Percentiles rank a stretch among this genome's conserved stretches.
phyloP scores from a whole-genome alignment of 495 filamentous ascomycete species.

The Aspergillus sparsus region DNA sequence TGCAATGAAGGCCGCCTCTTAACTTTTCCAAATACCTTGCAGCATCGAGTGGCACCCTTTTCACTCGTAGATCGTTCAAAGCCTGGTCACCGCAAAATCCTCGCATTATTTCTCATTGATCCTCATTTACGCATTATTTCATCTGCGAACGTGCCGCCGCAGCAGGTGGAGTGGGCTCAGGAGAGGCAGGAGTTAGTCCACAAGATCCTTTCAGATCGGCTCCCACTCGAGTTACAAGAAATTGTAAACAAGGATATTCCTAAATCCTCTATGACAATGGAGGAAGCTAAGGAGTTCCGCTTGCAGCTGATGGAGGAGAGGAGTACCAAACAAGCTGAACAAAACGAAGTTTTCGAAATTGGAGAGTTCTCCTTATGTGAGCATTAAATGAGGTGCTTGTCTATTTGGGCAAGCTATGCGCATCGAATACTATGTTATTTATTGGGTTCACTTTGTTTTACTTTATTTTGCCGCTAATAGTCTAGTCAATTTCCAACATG shows the following conservation, averaged over 20 bases:
- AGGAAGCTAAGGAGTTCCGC: background rate
- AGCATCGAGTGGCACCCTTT: constrained; percentile 2
- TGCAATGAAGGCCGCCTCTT: background rate
- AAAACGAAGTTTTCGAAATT: background rate
- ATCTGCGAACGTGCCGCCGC: background rate
- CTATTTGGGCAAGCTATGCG: no score
- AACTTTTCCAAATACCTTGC: background rate
- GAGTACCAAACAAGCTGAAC: background rate
- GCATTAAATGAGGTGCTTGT: background rate
- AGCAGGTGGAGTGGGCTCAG: background rate
- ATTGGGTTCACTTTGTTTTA: no score
- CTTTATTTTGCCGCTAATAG: no score
- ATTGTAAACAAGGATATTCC: background rate
- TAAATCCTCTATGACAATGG: background rate
- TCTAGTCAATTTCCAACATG: no score
- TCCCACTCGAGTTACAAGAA: background rate
- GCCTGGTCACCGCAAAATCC: background rate
- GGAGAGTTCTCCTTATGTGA: background rate
- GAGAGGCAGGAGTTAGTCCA: background rate
- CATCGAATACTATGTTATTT: no score
- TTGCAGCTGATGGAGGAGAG: constrained; percentile 1
- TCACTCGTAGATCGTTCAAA: background rate
- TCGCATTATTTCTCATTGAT: background rate
- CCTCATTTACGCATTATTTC: background rate
- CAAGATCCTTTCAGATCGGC: background rate